Base-by-base conservation (phyloP, 192 early-diverging fungal genomes). In the Phlyctochytrium bullatum region DNA sequence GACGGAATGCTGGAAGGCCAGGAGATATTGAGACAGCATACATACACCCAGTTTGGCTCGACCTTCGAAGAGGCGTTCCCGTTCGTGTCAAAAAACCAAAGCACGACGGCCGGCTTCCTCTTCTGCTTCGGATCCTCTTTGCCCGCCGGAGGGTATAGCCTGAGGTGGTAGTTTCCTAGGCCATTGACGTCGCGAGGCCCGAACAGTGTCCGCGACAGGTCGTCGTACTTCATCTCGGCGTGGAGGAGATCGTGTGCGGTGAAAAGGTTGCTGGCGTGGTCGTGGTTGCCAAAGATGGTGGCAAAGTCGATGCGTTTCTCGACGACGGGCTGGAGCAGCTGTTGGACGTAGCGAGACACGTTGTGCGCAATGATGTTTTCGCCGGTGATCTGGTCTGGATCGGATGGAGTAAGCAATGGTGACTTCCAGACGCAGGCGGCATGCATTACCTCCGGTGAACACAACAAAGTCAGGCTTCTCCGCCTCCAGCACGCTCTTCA, bases 271-370 rank as follows among this genome's bases (percentile, higher is more conserved):
- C 20, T 34, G 30, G n/a, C 50, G n/a, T 62, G 10, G 65, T 66
- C 65, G 32, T 66, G 65, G 56, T 66, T 66, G n/a, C 65, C 65
- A 32, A 29, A 61, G n/a, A 62, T 32, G 12, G 65, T 29, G n/a
- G 65, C 65, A 6, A 10, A 54, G n/a, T 12, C 58, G n/a, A 66
- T 20, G 20, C 20, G 14, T 4, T 30, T 16, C 20, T 60, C 25
- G 16, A 31, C 30, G 3, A 58, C 3, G 29, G 28, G 65, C 30
- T 4, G 23, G 52, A 66, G 32, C 28, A 66, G 4, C 53, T 20
- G 27, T 4, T n/a, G 3, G 56, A 66, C 32, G 28, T 66, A 62
- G 3, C 4, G 6, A 23, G 65, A 31, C 53, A 23, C 65, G 33
- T 66, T 66, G 12, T n/a, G 3, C 52, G 53, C 10, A 23, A 58